phyloP scores from a whole-genome alignment of 2,329 filamentous ascomycete genomes.

The Coleophoma cylindrospora region DNA sequence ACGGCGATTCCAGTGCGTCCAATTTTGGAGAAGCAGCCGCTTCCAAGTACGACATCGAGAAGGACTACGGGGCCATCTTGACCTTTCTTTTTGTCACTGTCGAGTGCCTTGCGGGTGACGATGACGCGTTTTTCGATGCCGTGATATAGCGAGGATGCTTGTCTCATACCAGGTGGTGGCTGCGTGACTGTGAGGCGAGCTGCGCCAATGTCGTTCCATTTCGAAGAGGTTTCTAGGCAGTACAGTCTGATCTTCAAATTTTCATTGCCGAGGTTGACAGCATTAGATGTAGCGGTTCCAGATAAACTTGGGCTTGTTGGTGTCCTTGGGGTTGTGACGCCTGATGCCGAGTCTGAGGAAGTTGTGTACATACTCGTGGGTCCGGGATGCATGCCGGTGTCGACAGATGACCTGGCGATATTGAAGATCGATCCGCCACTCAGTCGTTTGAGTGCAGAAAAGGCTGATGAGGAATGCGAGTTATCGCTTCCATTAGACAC shows the following conservation, averaged over 20 bases:
- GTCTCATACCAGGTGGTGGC: slow-evolving; percentile 58
- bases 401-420: slow-evolving; percentile 73
- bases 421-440: slow-evolving; percentile 73
- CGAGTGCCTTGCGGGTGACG: slow-evolving; percentile 62
- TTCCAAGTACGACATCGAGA: slow-evolving; percentile 9
- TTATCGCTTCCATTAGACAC: slow-evolving; percentile 72
- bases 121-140: slow-evolving; percentile 81
- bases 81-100: slow-evolving; percentile 4
- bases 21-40: slow-evolving; percentile 15
- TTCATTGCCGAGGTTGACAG: slow-evolving; percentile 60
- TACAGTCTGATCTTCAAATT: slow-evolving; percentile 87
- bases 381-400: slow-evolving; percentile 25
- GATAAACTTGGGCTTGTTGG: slow-evolving; percentile 18
- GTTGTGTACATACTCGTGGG: slow-evolving; percentile 56
- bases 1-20: slow-evolving; percentile 18
- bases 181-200: slow-evolving; percentile 78
- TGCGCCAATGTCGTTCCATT: slow-evolving; percentile 89
- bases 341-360: slow-evolving; percentile 34
- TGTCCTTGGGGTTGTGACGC: slow-evolving; percentile 27
- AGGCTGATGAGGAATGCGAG: slow-evolving; percentile 68
- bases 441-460: slow-evolving; percentile 72
- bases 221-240: slow-evolving; percentile 66
- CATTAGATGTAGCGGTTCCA: slow-evolving; percentile 31
- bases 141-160: slow-evolving; percentile 54
- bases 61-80: slow-evolving; percentile 6